phyloP scores from a whole-genome alignment of 495 filamentous ascomycete species.

The Neurospora sp. region DNA sequence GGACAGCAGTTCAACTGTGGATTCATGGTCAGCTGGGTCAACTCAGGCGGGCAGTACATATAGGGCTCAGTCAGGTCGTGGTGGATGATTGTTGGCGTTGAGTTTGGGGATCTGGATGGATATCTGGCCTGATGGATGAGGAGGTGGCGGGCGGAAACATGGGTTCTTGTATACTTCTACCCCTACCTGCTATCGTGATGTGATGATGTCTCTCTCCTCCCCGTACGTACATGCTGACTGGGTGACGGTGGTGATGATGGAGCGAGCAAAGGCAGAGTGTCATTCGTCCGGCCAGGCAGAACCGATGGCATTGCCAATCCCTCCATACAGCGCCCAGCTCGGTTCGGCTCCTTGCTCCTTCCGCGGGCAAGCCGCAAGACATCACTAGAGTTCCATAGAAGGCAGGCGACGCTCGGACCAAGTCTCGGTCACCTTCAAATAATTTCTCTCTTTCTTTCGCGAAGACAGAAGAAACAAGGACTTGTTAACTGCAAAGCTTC shows the following conservation, averaged over 20 bases:
- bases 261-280: not conserved
- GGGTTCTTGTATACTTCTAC: not conserved
- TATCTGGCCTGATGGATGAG: not conserved
- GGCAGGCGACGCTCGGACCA: slow-evolving; percentile 22
- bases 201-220: not conserved
- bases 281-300: not conserved
- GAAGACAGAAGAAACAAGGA: slow-evolving; percentile 4
- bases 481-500: slow-evolving; percentile 15
- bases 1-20: not conserved
- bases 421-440: slow-evolving; percentile 15
- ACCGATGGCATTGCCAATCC: not conserved
- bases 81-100: not conserved
- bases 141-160: not conserved
- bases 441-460: slow-evolving; percentile 23
- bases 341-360: not conserved
- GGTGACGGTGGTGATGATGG: not conserved
- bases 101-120: not conserved
- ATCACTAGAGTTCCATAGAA: not conserved
- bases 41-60: not conserved
- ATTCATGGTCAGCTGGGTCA: not conserved
- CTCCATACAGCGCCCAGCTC: not conserved
- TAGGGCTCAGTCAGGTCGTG: not conserved
- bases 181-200: not conserved
- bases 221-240: not conserved
- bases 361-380: not conserved